Evolutionary conservation across 306 rosid species (phyloP), one percentile per base, ranked within the genome.

Genomic region (Medicago arabica): DNA sequence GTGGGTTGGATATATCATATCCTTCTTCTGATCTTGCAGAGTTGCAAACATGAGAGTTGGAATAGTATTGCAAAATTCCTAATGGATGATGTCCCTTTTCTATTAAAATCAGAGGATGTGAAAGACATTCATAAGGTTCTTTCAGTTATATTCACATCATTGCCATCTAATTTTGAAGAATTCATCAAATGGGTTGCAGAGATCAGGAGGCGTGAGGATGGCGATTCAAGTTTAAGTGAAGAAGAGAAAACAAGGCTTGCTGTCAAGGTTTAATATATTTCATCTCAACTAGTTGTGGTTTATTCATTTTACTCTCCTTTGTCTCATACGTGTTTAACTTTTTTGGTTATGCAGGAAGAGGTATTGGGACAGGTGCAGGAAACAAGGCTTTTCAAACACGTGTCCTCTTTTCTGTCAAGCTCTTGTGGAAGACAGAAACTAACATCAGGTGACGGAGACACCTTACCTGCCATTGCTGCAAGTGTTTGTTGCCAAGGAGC

Each of bases 21-120:
- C 21, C 63, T 73, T 78, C 8, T 78, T 50, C 47, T 82, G 63
- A 82, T 82, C 76, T 83, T 88, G 86, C 88, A 94, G 98, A 92
- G 97, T 83, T 94, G 98, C 84, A 94, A 90, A 86, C 97, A 94
- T n/a, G 92, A 90, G 84, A 89, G 96, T 76, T 94, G 97, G 98
- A 76, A 81, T 66, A 78, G 83, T 67, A 83, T 94, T 74, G 98
- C 96, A 1, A 88, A 88, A 67, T 90, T 87, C 87, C 81, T 94
- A 25, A 85, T 87, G 79, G 96, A 90, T 41, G 97, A 90, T 72
- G 88, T 90, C 78, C 93, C 96, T 80, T 68, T 85, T 82, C 88
- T 94, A 78, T 85, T 94, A 79, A 85, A 86, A 75, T 88, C 93
- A 46, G 85, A 85, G 77, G 84, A 81, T 40, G 80, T 92, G 81